phyloP scores from a whole-genome alignment of 768 basidiomycete species.

The Agrocybe chaxingu region DNA sequence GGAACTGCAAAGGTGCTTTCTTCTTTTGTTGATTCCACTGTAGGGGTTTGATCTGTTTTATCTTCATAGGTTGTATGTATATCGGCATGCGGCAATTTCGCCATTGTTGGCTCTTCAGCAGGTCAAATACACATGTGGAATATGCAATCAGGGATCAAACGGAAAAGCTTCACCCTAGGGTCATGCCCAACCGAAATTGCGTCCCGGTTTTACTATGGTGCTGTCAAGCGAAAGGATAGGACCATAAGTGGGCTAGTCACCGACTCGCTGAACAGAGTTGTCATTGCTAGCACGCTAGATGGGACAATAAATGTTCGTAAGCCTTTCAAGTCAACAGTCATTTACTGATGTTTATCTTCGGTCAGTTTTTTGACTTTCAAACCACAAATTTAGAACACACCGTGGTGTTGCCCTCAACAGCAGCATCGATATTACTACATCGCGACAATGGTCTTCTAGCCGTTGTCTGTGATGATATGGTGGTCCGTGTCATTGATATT shows the following conservation, averaged over 20 bases:
- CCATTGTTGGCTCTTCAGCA: constrained; percentile 77
- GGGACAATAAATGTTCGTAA: constrained; percentile 81
- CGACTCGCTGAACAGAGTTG: constrained; percentile 77
- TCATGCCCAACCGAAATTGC: constrained; percentile 54
- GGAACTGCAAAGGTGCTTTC: constrained; percentile 69
- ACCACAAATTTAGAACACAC: constrained; percentile 71
- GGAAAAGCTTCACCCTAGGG: constrained; percentile 74
- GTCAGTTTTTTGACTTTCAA: constrained; percentile 96
- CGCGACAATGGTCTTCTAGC: constrained; percentile 84
- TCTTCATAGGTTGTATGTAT: constrained; percentile 71
- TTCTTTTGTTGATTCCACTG: not conserved
- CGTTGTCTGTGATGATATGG: constrained; percentile 80
- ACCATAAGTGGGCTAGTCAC: constrained; percentile 80
- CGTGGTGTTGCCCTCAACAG: constrained; percentile 62
- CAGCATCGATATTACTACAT: constrained; percentile 72
- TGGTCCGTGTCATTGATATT: constrained; percentile 84
- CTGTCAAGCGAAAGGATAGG: constrained; percentile 42
- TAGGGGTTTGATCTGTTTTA: constrained; percentile 1
- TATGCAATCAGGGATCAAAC: constrained; percentile 88
- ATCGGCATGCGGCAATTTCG: constrained; percentile 95
- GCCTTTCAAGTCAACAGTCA: not conserved
- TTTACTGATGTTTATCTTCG: constrained; percentile 4
- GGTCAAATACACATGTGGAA: constrained; percentile 91
- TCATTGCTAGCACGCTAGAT: constrained; percentile 85
- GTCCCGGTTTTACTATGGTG: constrained; percentile 37